Conservation (phyloP, 2,329 filamentous ascomycete species). For the Ramichloridium luteum region DNA sequence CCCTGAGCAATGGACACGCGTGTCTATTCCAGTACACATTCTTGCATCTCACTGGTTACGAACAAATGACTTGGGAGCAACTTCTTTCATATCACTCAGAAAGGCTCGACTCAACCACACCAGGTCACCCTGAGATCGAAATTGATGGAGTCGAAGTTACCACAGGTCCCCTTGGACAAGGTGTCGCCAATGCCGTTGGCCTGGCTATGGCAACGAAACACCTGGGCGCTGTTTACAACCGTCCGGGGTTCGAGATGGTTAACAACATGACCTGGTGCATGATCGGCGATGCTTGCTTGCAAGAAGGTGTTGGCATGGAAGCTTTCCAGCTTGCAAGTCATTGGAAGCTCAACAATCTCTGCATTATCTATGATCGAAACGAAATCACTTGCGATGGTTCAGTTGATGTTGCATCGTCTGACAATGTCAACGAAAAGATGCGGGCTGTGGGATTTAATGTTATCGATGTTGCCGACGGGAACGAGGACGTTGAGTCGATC, state of each 20-base stretch:
- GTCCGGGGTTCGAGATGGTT: conserved; percentile 36
- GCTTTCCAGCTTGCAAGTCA: conserved; percentile 46
- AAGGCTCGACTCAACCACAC: conserved; percentile 37
- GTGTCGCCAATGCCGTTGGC: conserved; percentile 48
- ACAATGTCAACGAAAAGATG: conserved; percentile 48
- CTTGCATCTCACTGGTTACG: conserved; percentile 40
- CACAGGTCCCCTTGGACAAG: conserved; percentile 47
- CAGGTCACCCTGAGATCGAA: conserved; percentile 43
- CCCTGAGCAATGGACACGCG: conserved; percentile 49
- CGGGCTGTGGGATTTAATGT: conserved; percentile 44
- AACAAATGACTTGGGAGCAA: conserved; percentile 44
- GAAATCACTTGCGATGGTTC: conserved; percentile 47
- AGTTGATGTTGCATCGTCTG: conserved; percentile 39
- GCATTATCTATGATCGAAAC: conserved; percentile 49
- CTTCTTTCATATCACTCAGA: conserved; percentile 43
- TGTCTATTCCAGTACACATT: conserved; percentile 46
- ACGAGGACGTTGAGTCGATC: conserved; percentile 39
- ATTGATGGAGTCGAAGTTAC: conserved; percentile 47
- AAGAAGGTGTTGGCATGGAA: conserved; percentile 47
- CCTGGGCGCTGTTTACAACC: conserved; percentile 43
- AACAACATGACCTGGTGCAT: conserved; percentile 45
- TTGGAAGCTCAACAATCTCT: conserved; percentile 43
- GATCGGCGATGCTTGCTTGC: conserved; percentile 46
- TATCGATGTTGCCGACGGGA: conserved; percentile 42
- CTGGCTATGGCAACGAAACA: conserved; percentile 47